Conservation (phyloP, 192 early-diverging fungal species). For the Coemansia erecta region DNA sequence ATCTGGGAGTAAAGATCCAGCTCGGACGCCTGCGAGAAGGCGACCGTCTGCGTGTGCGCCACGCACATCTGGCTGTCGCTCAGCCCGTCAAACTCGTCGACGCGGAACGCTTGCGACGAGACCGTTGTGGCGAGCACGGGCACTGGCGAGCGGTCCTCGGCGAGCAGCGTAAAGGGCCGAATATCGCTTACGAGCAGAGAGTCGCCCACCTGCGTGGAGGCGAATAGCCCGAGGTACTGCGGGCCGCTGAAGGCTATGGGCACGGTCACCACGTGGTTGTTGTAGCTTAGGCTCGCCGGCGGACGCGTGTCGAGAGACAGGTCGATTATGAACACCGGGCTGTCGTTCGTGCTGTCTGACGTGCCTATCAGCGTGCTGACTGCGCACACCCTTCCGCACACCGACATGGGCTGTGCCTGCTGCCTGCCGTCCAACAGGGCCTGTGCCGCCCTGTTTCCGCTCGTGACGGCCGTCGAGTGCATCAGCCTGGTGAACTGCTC, state of each 20-base stretch:
- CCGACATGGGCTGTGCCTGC: not conserved
- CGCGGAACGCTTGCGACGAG: constrained; percentile 11
- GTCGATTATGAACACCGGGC: constrained; percentile 17
- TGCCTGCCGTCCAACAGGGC: not conserved
- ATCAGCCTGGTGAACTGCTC: not conserved
- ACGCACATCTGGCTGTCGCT: constrained; percentile 13
- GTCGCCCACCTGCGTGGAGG: constrained; percentile 19
- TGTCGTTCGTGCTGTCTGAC: too few species aligned
- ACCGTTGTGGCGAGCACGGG: constrained; percentile 14
- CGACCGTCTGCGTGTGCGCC: not conserved
- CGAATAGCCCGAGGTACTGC: constrained; percentile 23
- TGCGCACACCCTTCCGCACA: constrained; percentile 20
- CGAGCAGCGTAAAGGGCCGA: constrained; percentile 2
- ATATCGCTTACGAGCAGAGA: constrained; percentile 23
- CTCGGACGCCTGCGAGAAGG: too few species aligned
- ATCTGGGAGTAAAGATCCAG: too few species aligned
- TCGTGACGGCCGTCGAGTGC: not conserved
- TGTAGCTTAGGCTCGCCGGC: not conserved
- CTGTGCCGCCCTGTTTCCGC: not conserved
- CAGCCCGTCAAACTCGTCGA: constrained; percentile 29
- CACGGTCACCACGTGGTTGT: not conserved
- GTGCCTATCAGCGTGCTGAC: constrained; percentile 13
- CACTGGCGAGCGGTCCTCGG: not conserved
- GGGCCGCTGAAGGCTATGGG: constrained; percentile 14
- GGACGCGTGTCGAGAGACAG: constrained; percentile 13